A percentile compares a stretch with the other conserved stretches of the same genome.
phyloP scores from a whole-genome alignment of 2,329 filamentous ascomycete genomes.

The Emergomyces pasteurianus region DNA sequence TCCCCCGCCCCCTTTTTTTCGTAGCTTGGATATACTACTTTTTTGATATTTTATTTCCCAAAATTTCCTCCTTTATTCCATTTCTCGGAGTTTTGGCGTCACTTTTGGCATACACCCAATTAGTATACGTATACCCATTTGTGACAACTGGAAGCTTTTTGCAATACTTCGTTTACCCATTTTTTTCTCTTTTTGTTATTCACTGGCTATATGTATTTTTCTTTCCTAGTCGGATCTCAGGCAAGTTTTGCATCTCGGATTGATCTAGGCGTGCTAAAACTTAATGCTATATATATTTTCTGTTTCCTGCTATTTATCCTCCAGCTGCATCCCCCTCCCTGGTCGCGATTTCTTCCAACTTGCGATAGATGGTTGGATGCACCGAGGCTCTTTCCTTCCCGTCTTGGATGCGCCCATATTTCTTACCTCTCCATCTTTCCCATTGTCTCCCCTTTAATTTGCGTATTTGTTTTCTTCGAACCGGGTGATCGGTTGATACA shows the following conservation, averaged over 20 bases:
- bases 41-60: not conserved
- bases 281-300: not conserved
- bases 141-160: not conserved
- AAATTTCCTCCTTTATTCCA: not conserved
- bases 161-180: not conserved
- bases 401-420: not conserved
- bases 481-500: not conserved
- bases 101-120: not conserved
- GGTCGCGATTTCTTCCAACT: not conserved
- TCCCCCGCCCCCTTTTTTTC: not conserved
- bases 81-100: not conserved
- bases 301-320: not conserved
- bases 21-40: not conserved
- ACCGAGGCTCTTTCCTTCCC: not conserved
- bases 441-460: not conserved
- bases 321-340: not conserved
- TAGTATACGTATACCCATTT: slow-evolving; percentile 1
- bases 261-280: not conserved
- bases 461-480: not conserved
- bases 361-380: not conserved
- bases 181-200: not conserved
- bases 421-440: not conserved
- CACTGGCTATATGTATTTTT: not conserved
- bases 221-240: not conserved
- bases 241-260: too few species aligned